Base-by-base conservation (phyloP, 2,329 filamentous ascomycete species). In the Corynespora cassiicola region DNA sequence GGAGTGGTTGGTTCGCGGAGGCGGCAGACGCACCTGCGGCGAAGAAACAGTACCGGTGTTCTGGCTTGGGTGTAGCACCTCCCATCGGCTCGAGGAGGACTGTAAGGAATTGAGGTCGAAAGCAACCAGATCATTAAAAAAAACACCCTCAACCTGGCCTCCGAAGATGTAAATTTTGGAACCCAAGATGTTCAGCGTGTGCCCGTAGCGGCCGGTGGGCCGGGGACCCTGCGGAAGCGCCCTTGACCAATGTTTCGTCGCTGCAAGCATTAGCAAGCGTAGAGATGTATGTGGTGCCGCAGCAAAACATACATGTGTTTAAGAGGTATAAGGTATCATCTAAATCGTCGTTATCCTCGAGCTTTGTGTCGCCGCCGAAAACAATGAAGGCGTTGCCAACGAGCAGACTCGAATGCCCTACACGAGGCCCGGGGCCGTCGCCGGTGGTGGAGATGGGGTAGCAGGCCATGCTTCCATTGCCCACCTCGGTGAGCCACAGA, bases 301-400 rank as follows among this genome's bases (percentile, higher is more conserved):
- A n/a, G n/a, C n/a, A 11, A 11, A 42, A 77, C 92, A 74, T 78
- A 97, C 94, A 96, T 32, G 94, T 99, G 72, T 99, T 99, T 34
- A 99, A 78, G 33, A 99, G 80, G 70, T 99, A 99, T 9, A 99
- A 75, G 0, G 94, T 97, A 71, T 99, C 92, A 60, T 99, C 94
- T 41, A 99, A 75, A 31, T 88, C 79, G 69, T 99, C 94, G 20
- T 84, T 82, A 61, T 97, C 94, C 38, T 96, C 90, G 65, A 96
- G 87, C 71, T 99, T 99, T 34, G 94, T 99, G 68, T 99, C 95
- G 63, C 94, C 94, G 32, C 94, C 95, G 63, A 97, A 99, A 9
- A 99, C 94, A 55, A 99, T 99, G 67, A 97, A 99, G 1, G 94
- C 94, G 70, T 99, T 99, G 41, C 95, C 95, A 36, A 99, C 94